Percentiles rank a stretch among this genome's conserved stretches.
These are phyloP conservation scores for Cladobotryum mycophilum DNA, from an alignment of 2,329 filamentous ascomycete genomes.

Conservation along the genomic window DNA sequence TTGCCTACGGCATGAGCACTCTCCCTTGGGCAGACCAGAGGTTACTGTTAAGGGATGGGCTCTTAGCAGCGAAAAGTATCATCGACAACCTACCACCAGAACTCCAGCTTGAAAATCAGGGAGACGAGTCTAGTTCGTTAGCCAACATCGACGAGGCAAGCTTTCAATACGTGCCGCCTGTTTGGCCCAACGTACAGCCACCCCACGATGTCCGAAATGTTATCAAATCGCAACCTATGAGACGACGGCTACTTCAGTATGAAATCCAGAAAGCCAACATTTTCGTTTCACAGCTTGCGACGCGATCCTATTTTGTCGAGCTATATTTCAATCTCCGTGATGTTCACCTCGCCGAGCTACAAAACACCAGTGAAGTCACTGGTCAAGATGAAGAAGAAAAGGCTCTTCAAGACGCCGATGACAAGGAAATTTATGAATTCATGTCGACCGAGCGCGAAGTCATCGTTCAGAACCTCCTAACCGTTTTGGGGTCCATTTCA, in stretches of 20 bases:
- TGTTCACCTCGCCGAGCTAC: constrained; percentile 47
- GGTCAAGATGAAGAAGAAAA: constrained; percentile 32
- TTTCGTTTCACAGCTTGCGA: constrained; percentile 73
- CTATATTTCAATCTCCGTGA: constrained; percentile 76
- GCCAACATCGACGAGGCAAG: constrained; percentile 38
- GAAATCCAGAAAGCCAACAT: constrained; percentile 93
- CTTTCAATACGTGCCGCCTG: constrained; percentile 48
- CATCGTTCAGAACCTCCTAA: constrained; percentile 74
- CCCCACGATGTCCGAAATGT: constrained; percentile 45
- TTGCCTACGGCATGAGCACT: constrained; percentile 72
- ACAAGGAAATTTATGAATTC: constrained; percentile 48
- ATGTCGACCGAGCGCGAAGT: constrained; percentile 72
- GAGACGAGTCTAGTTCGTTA: constrained; percentile 30
- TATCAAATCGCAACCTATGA: constrained; percentile 42
- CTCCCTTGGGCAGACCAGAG: constrained; percentile 76
- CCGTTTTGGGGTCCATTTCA: constrained; percentile 68
- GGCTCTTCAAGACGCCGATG: constrained; percentile 33
- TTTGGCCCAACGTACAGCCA: constrained; percentile 40
- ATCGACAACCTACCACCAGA: constrained; percentile 63
- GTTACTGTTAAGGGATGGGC: constrained; percentile 61
- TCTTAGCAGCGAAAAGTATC: constrained; percentile 63
- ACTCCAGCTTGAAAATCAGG: constrained; percentile 49
- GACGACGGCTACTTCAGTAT: constrained; percentile 59
- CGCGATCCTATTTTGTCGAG: constrained; percentile 78
- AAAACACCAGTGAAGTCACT: constrained; percentile 18